Evolutionary conservation across 768 basidiomycete genomes (phyloP), one percentile per base, ranked within the genome.

Genomic region (Gelatoporia subvermispora): DNA sequence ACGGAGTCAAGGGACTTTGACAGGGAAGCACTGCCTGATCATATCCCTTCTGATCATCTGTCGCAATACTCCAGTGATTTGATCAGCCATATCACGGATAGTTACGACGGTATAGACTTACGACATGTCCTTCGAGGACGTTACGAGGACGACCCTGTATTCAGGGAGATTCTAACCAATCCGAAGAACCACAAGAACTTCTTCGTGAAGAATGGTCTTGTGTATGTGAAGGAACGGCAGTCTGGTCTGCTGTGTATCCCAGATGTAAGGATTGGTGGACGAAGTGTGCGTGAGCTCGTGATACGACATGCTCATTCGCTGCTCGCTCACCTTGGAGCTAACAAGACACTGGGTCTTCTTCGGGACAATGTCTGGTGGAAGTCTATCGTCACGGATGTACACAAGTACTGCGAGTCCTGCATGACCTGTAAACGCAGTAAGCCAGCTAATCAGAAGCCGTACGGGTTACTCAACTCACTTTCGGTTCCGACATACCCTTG

Each of bases 331-430:
- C 46, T 74, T 0, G 69, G 72, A 0, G 22, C 56, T 0, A 25
- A 16, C 3, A 74, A 72, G 48, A 73, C 70, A 0, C 10, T 71
- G 0, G 35, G 49, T 1, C 70, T 66, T 31, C 54, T 72, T 0
- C 28, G 60, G 3, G 62, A 69, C 17, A 45, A 67, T 2, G 64
- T 71, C 0, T 72, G 72, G 69, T 72, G 72, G 72, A 66, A 66
- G 16, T 49, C 58, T 0, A 66, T 73, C 41, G 58, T 54, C 0
- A 3, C 38, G 0, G 68, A 73, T 23, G 51, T 65, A 0, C 38
- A 60, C 4, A 45, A 52, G 0, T 72, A 45, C 28, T 69, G 68
- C 36, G 48, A 54, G 0, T 45, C 55, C 3, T 65, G 64, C 38
- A 17, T 20, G 20, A 54, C 49, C 10, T 66, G 65, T 46, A 46